These are phyloP conservation scores for Manihot esculenta DNA, from an alignment of 441 rosid genomes.

Conservation along the genomic window DNA sequence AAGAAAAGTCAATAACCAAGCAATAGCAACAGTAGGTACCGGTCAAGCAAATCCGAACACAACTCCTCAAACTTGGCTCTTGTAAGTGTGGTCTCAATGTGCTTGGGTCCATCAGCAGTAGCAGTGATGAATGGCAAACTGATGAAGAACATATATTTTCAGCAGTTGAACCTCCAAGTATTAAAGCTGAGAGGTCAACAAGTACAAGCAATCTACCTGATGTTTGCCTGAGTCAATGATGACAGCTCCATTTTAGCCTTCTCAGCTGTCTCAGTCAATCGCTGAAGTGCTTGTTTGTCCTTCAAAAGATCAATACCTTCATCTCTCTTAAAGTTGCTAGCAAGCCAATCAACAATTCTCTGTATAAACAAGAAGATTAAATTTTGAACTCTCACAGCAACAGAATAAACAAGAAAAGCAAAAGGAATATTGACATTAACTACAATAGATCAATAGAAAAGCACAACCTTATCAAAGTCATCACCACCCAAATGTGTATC, in stretches of 20 bases:
- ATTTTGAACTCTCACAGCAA: background rate
- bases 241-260: conserved; percentile 98
- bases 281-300: conserved; percentile 97
- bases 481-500: conserved; percentile 98
- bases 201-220: conserved; percentile 34
- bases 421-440: background rate
- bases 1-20: background rate
- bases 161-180: conserved; percentile 18
- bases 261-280: conserved; percentile 93
- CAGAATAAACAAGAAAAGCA: background rate
- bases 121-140: conserved; percentile 98
- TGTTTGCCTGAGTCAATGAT: conserved; percentile 77
- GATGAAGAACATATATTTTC: conserved; percentile 10
- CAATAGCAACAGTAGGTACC: conserved; percentile 34
- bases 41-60: conserved; percentile 85
- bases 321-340: conserved; percentile 65
- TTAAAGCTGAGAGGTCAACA: background rate
- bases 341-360: conserved; percentile 98
- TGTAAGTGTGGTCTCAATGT: conserved; percentile 88
- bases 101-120: conserved; percentile 95
- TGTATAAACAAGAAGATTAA: conserved; percentile 20
- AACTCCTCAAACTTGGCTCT: conserved; percentile 89
- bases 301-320: conserved; percentile 92
- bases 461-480: conserved; percentile 82
- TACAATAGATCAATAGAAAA: background rate